Base-by-base conservation (phyloP, 768 basidiomycete genomes). In the Arthromyces matolae region DNA sequence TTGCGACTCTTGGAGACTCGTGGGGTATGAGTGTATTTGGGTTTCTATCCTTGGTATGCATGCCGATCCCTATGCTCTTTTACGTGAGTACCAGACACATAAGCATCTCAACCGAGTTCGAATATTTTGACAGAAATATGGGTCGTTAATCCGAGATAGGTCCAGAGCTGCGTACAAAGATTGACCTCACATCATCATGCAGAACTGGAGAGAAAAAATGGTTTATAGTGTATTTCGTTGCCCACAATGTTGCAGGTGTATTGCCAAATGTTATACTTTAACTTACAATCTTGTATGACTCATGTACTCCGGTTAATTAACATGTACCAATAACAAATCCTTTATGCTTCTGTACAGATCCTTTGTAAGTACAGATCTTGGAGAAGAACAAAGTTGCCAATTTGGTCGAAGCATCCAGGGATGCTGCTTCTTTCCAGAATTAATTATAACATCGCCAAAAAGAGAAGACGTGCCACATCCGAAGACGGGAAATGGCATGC, bases 21-120 rank as follows among this genome's bases (percentile, higher is more conserved):
- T 76, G 78, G 73, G 79, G 76, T 0, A 72, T 75, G 71, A 75
- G 70, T 51, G 64, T 83, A 7, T 81, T 84, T 57, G 81, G 72
- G 22, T 69, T 70, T 45, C 54, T 83, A 33, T 66, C 78, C 10
- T 64, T 77, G 8, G 64, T 63, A 2, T 81, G 80, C 59, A 72
- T 70, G 56, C 81, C 80, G 3, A 70, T 84, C 36, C 81, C 81
- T 3, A 64, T 77, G 24, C 56, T 82, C 14, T 80, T 83, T 56
- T 80, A 68, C 59, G 80, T 78, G 56, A 54, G 79, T 70, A 14
- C 28, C 19, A 6, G 19, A 6, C 35, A 12, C 10, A 12, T 27
- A 8, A 2, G 13, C 4, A 22, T 39, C 19, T 6, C 42, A 38
- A 36, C 35, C 23, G 24, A 36, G 13, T 16, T 14, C 45, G 33